A percentile compares a stretch with the other conserved stretches of the same genome.
Conservation (phyloP, 441 rosid species). For the Gossypium davidsonii region DNA sequence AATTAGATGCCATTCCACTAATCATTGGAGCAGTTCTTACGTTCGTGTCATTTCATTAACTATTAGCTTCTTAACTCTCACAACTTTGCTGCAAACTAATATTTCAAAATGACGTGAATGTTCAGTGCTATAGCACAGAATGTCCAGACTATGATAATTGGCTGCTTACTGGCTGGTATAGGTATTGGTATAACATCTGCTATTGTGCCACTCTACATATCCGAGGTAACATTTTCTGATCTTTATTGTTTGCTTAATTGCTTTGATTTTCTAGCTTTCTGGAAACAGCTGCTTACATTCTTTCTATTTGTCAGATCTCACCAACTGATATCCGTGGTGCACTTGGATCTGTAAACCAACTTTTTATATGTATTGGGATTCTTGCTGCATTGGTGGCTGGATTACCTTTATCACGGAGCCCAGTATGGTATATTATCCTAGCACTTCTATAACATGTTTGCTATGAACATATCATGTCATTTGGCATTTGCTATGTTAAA, state of each 20-base stretch:
- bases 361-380: conserved; percentile 90
- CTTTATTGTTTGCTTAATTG: conserved; percentile 1
- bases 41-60: conserved; percentile 32
- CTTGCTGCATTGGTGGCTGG: conserved; percentile 96
- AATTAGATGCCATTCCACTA: conserved; percentile 90
- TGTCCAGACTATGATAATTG: conserved; percentile 88
- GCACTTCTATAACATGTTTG: not conserved
- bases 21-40: conserved; percentile 75
- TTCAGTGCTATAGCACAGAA: conserved; percentile 81
- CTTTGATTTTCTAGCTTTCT: conserved; percentile 9
- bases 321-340: conserved; percentile 99
- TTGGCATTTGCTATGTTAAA: conserved; percentile 7
- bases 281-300: conserved; percentile 13
- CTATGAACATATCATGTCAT: not conserved
- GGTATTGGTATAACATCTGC: conserved; percentile 98
- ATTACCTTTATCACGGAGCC: conserved; percentile 86
- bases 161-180: conserved; percentile 90
- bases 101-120: conserved; percentile 14
- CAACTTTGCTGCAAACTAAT: conserved; percentile 13
- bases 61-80: conserved; percentile 3
- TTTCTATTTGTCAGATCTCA: conserved; percentile 56
- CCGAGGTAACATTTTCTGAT: conserved; percentile 55
- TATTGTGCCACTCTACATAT: conserved; percentile 92
- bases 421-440: conserved; percentile 52
- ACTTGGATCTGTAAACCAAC: conserved; percentile 92